phyloP scores from a whole-genome alignment of 108 stramenopile genomes.

The Conticribra guillardii region DNA sequence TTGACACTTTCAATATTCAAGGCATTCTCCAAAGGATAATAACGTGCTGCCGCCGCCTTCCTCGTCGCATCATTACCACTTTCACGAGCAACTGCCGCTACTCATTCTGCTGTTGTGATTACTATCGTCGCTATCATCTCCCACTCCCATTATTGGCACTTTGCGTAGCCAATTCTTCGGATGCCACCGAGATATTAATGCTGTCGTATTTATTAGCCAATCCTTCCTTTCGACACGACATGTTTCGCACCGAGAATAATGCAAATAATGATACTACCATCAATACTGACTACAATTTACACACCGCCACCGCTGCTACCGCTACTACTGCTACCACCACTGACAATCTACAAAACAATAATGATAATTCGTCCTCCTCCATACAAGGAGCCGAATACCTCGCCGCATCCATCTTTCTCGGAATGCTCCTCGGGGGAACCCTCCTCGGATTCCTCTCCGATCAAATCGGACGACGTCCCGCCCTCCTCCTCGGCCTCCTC shows the following conservation, averaged over 20 bases:
- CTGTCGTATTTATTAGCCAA: conserved; percentile 75
- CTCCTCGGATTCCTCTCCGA: conserved; percentile 67
- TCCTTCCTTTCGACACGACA: conserved; percentile 45
- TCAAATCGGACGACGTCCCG: conserved; percentile 64
- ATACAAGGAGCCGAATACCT: conserved; percentile 55
- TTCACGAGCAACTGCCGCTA: conserved; percentile 3
- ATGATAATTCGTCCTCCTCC: conserved; percentile 17
- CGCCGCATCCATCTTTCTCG: conserved; percentile 78
- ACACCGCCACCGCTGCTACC: too few species aligned
- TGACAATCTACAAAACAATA: conserved; percentile 7
- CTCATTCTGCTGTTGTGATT: not conserved
- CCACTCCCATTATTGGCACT: conserved; percentile 59
- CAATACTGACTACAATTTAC: not conserved
- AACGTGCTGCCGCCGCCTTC: too few species aligned
- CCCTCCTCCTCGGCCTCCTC: conserved; percentile 63
- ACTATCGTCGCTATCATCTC: conserved; percentile 14
- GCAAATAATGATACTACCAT: conserved; percentile 7
- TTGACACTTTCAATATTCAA: too few species aligned
- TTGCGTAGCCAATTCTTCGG: conserved; percentile 75
- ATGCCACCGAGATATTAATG: conserved; percentile 80
- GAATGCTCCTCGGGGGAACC: conserved; percentile 83
- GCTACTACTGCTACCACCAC: too few species aligned
- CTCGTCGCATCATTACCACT: too few species aligned
- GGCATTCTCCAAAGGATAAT: too few species aligned
- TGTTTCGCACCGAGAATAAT: conserved; percentile 12